phyloP scores from a whole-genome alignment of 306 rosid species.

The Carpinus fangiana region DNA sequence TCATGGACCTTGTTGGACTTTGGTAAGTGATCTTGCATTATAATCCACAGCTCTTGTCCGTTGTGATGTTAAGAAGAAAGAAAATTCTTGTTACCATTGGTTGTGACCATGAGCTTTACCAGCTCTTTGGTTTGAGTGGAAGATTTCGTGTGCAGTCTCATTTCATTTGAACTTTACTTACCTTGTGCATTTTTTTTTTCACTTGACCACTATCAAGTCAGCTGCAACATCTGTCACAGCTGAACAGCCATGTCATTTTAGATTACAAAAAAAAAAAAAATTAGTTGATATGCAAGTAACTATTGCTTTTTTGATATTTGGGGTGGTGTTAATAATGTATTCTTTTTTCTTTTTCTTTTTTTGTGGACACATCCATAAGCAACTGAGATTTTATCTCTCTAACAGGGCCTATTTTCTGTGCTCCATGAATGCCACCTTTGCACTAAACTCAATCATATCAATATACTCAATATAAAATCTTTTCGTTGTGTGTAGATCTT shows the following conservation, averaged over 20 bases:
- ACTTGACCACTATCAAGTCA: background rate
- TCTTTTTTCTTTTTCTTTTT: too few relatives aligned
- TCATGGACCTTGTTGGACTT: constrained; percentile 94
- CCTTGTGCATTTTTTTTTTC: background rate
- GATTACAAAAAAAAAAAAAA: background rate
- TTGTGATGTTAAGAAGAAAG: background rate
- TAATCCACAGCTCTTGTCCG: background rate
- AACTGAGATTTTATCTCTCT: background rate
- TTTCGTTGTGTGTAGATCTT: background rate
- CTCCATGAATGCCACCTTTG: background rate
- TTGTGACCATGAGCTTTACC: background rate
- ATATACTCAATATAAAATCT: background rate
- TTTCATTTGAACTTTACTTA: background rate
- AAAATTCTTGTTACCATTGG: background rate
- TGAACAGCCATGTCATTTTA: background rate
- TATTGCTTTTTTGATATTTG: background rate
- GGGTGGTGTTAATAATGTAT: too few relatives aligned
- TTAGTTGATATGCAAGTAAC: background rate
- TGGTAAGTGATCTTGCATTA: constrained; percentile 46
- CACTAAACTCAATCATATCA: background rate
- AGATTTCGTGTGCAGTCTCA: background rate
- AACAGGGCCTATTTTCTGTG: background rate
- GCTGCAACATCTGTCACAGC: background rate
- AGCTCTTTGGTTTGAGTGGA: background rate
- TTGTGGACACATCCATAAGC: too few relatives aligned